These are phyloP conservation scores for Straminergon stramineum DNA, from an alignment of 225 moss, liverwort and hornwort genomes.

Conservation along the genomic window DNA sequence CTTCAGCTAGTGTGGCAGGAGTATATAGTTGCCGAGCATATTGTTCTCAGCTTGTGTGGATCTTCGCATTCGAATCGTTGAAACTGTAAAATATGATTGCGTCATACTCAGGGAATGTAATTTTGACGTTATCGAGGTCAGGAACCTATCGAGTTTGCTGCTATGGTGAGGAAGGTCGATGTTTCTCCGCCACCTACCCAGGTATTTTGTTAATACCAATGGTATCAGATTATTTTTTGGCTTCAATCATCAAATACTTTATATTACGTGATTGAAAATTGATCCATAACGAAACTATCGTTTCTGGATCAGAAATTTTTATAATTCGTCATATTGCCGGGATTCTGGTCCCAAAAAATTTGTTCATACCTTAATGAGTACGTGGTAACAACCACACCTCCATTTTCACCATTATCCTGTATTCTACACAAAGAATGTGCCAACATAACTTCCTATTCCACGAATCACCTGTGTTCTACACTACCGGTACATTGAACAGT, in stretches of 20 bases:
- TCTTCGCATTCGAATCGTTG: neutral
- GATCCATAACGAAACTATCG: neutral
- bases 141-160: accelerated
- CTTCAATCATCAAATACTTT: neutral
- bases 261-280: too few relatives aligned
- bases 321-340: neutral
- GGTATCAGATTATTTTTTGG: neutral
- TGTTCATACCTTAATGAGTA: neutral
- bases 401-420: neutral
- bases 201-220: too few relatives aligned
- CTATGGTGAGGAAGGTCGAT: neutral
- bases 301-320: too few relatives aligned
- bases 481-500: neutral
- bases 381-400: neutral
- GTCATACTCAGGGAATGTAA: neutral
- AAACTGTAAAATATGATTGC: neutral
- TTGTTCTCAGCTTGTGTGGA: neutral
- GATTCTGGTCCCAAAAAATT: neutral
- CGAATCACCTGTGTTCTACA: neutral
- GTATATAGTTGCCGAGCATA: neutral
- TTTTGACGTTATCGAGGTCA: neutral
- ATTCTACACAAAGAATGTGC: neutral
- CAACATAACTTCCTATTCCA: neutral
- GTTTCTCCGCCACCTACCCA: too few relatives aligned
- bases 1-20: neutral